Evolutionary conservation across 2,329 filamentous ascomycete species (phyloP).

Genomic region (Nothomitra cinnamomea): DNA sequence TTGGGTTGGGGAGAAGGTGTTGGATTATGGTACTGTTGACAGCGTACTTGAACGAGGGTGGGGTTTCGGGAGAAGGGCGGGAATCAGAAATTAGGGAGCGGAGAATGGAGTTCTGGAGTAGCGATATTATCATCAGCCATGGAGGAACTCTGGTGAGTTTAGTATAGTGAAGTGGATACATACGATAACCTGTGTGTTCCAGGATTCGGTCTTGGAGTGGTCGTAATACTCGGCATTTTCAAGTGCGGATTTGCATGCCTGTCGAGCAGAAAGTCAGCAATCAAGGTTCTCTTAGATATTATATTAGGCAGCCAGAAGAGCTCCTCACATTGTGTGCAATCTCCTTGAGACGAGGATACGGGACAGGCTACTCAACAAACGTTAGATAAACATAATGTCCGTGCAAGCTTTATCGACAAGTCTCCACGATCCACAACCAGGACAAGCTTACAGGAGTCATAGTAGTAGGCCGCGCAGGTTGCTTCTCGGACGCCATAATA

Average conservation of each 20-base stretch:
- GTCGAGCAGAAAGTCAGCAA: conserved; percentile 9
- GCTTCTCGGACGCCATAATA: background rate
- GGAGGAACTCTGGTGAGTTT: conserved; percentile 1
- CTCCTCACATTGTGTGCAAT: conserved; percentile 63
- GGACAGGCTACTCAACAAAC: conserved; percentile 43
- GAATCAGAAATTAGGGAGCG: conserved; percentile 61
- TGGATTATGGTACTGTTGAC: conserved; percentile 98
- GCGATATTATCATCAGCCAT: conserved; percentile 4
- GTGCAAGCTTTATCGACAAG: background rate
- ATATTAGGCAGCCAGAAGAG: background rate
- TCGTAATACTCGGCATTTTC: conserved; percentile 65
- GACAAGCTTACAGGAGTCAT: background rate
- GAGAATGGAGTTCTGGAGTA: conserved; percentile 43
- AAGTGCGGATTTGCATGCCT: conserved; percentile 75
- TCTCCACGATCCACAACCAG: background rate
- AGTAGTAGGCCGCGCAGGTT: background rate
- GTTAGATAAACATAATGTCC: background rate
- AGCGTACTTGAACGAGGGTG: conserved; percentile 73
- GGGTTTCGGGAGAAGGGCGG: conserved; percentile 31
- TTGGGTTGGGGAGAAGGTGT: conserved; percentile 53
- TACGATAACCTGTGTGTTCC: conserved; percentile 92
- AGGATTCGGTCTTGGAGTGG: conserved; percentile 65
- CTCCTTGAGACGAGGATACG: conserved; percentile 61
- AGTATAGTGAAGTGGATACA: conserved; percentile 15
- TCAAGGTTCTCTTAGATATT: background rate